Evolutionary conservation across 1,284 basidiomycete species (phyloP).

Genomic region (Rugosomyces carneus): DNA sequence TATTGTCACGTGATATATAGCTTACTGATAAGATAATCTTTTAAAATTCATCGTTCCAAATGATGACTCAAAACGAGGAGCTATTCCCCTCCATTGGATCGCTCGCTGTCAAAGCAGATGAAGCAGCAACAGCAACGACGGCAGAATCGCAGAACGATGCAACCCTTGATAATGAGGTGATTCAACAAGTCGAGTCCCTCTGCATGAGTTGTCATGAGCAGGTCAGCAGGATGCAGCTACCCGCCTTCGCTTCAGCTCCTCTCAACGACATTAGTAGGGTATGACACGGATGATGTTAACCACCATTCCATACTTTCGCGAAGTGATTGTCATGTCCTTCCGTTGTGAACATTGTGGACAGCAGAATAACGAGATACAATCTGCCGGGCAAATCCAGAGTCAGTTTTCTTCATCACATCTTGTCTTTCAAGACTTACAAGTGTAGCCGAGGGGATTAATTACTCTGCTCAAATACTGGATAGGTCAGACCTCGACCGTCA

Average conservation of each 20-base stretch:
- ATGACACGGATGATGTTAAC: constrained; percentile 90
- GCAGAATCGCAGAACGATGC: constrained; percentile 8
- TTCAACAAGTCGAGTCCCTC: constrained; percentile 84
- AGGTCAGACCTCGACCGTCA: constrained; percentile 87
- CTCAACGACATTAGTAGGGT: constrained; percentile 51
- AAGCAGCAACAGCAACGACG: constrained; percentile 17
- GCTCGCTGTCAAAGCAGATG: constrained; percentile 32
- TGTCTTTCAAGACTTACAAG: neutral
- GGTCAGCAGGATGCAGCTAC: constrained; percentile 39
- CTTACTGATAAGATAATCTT: neutral
- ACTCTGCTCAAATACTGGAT: constrained; percentile 78
- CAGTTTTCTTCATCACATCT: constrained; percentile 20
- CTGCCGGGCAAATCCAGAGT: constrained; percentile 87
- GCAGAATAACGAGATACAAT: constrained; percentile 92
- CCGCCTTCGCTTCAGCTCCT: constrained; percentile 12
- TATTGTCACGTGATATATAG: no score
- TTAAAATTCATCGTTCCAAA: neutral
- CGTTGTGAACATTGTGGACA: constrained; percentile 90
- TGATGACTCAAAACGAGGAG: constrained; percentile 11
- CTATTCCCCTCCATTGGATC: constrained; percentile 42
- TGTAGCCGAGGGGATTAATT: constrained; percentile 61
- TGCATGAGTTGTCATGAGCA: constrained; percentile 94
- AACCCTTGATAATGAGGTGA: constrained; percentile 53
- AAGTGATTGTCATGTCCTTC: constrained; percentile 97
- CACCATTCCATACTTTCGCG: constrained; percentile 92